Evolutionary conservation across 345 rosid genomes (phyloP), one percentile per base, ranked within the genome.

Genomic region (Salix udensis): DNA sequence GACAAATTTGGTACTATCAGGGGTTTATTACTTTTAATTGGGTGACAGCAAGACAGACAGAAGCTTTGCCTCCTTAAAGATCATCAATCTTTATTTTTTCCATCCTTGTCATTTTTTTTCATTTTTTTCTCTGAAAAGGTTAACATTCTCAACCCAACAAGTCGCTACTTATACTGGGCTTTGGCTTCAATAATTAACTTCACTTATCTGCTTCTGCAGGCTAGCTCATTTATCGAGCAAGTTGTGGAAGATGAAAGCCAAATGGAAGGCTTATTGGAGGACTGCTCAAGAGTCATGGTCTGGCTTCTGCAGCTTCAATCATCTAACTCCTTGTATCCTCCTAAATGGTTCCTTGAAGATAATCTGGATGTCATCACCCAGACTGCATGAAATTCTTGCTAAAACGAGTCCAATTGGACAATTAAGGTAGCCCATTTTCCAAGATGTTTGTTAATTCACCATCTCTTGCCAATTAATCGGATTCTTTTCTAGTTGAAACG

Each of bases 201-300:
- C 65, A 46, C 55, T 64, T 79, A 30, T 69, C 28, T 70, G 53
- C 71, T 52, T 2, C 16, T 84, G 73, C 85, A 89, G 94, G 88
- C 73, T 10, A 84, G 87, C 70, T 61, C 80, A 26, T 85, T 89
- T 53, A 72, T 90, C 12, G 91, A 90, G 76, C 91, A 87, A 81
- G 69, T 87, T 70, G 91, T 90, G 80, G 91, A 90, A 83, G 94
- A 90, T 81, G 94, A 90, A 74, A 87, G 87, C 81, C 91, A 87
- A 78, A 87, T 89, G 94, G 94, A 90, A 76, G 86, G 91, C 79
- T 79, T 88, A 30, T 78, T 40, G 50, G 84, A 79, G 19, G 48
- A 83, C 65, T 87, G 91, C 82, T 85, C 87, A n/a, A 84, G 76
- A 67, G 67, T 90, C 78, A 84, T 84, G 89, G 94, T 80, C 52